Evolutionary conservation across 176 grass and related monocot species (phyloP).

Genomic region (Microstegium vimineum): DNA sequence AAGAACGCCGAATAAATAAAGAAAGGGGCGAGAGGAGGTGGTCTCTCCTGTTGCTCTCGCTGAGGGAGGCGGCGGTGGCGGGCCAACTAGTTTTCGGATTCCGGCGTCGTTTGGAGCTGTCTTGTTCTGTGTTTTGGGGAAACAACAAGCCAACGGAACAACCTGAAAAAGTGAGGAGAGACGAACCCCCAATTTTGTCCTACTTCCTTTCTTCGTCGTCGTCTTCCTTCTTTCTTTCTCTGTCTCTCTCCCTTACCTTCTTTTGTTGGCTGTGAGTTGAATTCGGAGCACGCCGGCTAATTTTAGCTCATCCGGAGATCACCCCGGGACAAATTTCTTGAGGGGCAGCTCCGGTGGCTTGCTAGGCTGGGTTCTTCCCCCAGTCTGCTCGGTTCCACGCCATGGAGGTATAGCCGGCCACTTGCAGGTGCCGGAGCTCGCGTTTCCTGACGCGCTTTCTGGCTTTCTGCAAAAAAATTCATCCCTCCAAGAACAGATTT

Average conservation of each 20-base stretch:
- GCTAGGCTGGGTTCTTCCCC: conserved; percentile 18
- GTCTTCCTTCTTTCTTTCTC: neutral
- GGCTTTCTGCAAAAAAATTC: conserved; percentile 15
- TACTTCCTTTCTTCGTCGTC: conserved; percentile 8
- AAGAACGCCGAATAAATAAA: neutral
- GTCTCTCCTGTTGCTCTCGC: conserved; percentile 5
- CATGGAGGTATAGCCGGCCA: conserved; percentile 28
- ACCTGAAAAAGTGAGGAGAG: neutral
- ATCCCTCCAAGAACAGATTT: conserved; percentile 20
- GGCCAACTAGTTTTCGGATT: neutral
- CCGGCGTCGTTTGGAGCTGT: conserved; percentile 18
- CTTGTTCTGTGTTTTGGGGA: neutral
- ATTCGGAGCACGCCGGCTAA: conserved; percentile 30
- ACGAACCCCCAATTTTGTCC: conserved; percentile 34
- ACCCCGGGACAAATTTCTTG: neutral
- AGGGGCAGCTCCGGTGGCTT: neutral
- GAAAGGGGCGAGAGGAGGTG: neutral
- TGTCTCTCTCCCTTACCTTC: neutral
- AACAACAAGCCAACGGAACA: conserved; percentile 28
- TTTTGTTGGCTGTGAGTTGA: conserved; percentile 37
- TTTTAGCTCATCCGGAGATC: conserved; percentile 14
- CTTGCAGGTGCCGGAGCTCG: conserved; percentile 30
- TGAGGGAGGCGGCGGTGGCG: neutral
- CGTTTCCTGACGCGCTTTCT: conserved; percentile 26
- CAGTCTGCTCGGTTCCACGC: conserved; percentile 4